These are phyloP conservation scores for Penicillium fuscoglaucum DNA, from an alignment of 2,329 filamentous ascomycete species.

Conservation along the genomic window DNA sequence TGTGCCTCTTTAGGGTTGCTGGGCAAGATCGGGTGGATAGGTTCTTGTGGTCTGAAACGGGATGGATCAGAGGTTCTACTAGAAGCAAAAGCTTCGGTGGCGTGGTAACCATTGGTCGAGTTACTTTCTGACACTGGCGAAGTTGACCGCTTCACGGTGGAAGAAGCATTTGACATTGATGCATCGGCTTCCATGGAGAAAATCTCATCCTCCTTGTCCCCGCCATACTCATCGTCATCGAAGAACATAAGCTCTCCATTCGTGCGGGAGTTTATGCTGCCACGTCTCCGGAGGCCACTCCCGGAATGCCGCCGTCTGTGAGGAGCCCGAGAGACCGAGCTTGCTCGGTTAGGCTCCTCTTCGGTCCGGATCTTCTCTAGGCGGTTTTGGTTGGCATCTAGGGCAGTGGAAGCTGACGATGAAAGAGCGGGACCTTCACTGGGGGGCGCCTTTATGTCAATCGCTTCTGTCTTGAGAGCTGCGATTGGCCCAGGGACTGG, in stretches of 20 bases:
- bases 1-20: slow-evolving; percentile 77
- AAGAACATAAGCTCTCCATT: slow-evolving; percentile 84
- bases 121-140: slow-evolving; percentile 15
- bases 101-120: not conserved
- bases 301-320: slow-evolving; percentile 76
- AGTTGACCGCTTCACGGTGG: slow-evolving; percentile 12
- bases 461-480: slow-evolving; percentile 25
- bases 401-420: slow-evolving; percentile 41
- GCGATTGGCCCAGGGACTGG: slow-evolving; percentile 21
- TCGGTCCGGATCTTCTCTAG: slow-evolving; percentile 38
- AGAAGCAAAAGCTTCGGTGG: not conserved
- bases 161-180: slow-evolving; percentile 10
- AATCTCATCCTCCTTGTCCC: slow-evolving; percentile 70
- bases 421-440: slow-evolving; percentile 35
- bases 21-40: slow-evolving; percentile 47
- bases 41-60: slow-evolving; percentile 16
- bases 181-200: slow-evolving; percentile 65
- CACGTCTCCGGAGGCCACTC: slow-evolving; percentile 74
- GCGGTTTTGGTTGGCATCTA: slow-evolving; percentile 36
- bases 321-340: slow-evolving; percentile 30
- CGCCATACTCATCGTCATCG: slow-evolving; percentile 83
- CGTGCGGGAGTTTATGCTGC: slow-evolving; percentile 66
- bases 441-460: slow-evolving; percentile 31
- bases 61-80: slow-evolving; percentile 9
- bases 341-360: slow-evolving; percentile 48